Evolutionary conservation across 1,284 basidiomycete genomes (phyloP).

Genomic region (Sutorius eximius): DNA sequence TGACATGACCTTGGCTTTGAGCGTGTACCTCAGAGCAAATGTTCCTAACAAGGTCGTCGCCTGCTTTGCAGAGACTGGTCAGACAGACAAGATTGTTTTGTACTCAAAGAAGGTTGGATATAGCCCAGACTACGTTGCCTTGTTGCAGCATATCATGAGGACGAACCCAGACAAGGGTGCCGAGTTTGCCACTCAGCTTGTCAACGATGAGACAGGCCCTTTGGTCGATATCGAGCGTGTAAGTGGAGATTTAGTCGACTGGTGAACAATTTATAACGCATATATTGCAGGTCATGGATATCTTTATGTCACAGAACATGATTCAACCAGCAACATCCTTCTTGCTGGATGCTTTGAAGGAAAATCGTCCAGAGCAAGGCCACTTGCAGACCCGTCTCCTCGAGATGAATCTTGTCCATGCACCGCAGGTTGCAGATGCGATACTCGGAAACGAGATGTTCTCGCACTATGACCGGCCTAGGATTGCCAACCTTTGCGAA

Average conservation of each 20-base stretch:
- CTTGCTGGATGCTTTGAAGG: slow-evolving; percentile 97
- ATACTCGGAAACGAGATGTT: slow-evolving; percentile 99
- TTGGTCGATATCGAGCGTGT: slow-evolving; percentile 93
- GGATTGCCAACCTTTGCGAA: slow-evolving; percentile 98
- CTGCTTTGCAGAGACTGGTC: slow-evolving; percentile 98
- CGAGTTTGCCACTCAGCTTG: slow-evolving; percentile 95
- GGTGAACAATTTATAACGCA: slow-evolving; percentile 4
- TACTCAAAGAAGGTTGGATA: slow-evolving; percentile 99
- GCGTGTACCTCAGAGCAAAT: slow-evolving; percentile 97
- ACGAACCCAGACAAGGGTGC: slow-evolving; percentile 97
- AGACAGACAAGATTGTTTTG: slow-evolving; percentile 97
- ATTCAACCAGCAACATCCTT: slow-evolving; percentile 99
- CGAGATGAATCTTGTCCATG: slow-evolving; percentile 98
- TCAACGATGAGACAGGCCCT: slow-evolving; percentile 91
- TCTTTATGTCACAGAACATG: slow-evolving; percentile 99
- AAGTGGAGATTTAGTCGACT: slow-evolving; percentile 26
- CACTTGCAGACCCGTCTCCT: slow-evolving; percentile 95
- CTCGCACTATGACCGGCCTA: slow-evolving; percentile 92
- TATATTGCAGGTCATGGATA: slow-evolving; percentile 78
- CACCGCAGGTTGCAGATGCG: slow-evolving; percentile 98
- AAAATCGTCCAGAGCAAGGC: slow-evolving; percentile 97
- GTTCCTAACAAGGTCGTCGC: slow-evolving; percentile 99
- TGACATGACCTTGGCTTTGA: slow-evolving; percentile 98
- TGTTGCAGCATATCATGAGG: slow-evolving; percentile 98
- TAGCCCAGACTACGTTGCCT: slow-evolving; percentile 89